These are phyloP conservation scores for Fusarium redolens DNA, from an alignment of 2,329 filamentous ascomycete genomes.

Conservation along the genomic window DNA sequence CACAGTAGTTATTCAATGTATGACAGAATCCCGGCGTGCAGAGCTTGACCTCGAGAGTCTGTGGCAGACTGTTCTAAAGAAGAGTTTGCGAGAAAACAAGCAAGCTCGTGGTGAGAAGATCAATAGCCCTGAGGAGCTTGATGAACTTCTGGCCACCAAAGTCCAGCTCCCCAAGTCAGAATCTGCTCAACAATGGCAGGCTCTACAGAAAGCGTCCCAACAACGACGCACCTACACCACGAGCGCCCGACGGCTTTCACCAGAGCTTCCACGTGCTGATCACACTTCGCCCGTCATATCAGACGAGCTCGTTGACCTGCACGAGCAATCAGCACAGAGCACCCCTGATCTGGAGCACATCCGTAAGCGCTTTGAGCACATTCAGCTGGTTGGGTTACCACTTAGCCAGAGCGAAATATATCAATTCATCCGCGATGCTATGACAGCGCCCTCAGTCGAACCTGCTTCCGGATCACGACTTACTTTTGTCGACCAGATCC, in stretches of 20 bases:
- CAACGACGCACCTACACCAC: slow-evolving; percentile 52
- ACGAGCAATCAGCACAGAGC: neutral
- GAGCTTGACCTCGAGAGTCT: slow-evolving; percentile 66
- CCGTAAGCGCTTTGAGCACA: slow-evolving; percentile 50
- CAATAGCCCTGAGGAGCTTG: slow-evolving; percentile 43
- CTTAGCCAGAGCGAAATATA: slow-evolving; percentile 52
- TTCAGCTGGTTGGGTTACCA: slow-evolving; percentile 53
- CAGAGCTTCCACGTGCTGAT: neutral
- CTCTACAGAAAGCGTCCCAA: slow-evolving; percentile 49
- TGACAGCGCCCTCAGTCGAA: slow-evolving; percentile 42
- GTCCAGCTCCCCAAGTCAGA: slow-evolving; percentile 48
- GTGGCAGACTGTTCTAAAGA: slow-evolving; percentile 59
- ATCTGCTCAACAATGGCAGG: slow-evolving; percentile 51
- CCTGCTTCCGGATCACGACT: slow-evolving; percentile 48
- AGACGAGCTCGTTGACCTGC: neutral
- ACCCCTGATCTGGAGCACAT: slow-evolving; percentile 36
- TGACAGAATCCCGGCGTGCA: slow-evolving; percentile 64
- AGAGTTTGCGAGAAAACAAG: slow-evolving; percentile 48
- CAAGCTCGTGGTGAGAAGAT: slow-evolving; percentile 46
- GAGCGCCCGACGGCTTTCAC: slow-evolving; percentile 39
- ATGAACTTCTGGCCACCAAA: slow-evolving; percentile 47
- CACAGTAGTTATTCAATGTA: slow-evolving; percentile 67
- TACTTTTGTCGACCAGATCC: slow-evolving; percentile 55
- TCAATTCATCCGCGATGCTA: slow-evolving; percentile 54
- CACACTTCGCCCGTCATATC: neutral